phyloP scores from a whole-genome alignment of 208 protist species.

The Angomonas deanei region DNA sequence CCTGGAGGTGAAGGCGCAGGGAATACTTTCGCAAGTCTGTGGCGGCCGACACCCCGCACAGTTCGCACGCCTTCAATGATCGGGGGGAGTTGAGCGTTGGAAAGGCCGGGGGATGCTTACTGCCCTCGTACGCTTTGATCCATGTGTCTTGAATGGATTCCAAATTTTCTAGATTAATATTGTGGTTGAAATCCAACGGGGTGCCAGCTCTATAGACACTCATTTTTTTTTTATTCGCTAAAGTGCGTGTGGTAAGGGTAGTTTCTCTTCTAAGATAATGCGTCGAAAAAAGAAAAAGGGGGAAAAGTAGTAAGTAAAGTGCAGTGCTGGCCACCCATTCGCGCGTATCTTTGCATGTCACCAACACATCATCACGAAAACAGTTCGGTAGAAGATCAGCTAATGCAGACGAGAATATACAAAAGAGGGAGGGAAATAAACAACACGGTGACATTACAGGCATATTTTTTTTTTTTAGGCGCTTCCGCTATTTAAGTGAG shows the following conservation, averaged over 20 bases:
- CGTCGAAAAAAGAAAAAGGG: not conserved
- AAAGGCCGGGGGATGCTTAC: slow-evolving; percentile 21
- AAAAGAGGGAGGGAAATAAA: not conserved
- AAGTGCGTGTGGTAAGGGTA: not conserved
- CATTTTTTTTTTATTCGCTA: not conserved
- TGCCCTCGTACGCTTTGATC: slow-evolving; percentile 24
- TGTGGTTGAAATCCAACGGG: slow-evolving; percentile 1
- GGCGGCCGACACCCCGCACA: slow-evolving; percentile 17
- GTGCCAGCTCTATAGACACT: not conserved
- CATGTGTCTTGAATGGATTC: slow-evolving; percentile 55
- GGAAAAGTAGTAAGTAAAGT: not conserved
- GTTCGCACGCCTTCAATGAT: slow-evolving; percentile 38
- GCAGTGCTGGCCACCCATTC: too few species aligned
- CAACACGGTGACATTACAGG: not conserved
- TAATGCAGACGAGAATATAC: too few species aligned
- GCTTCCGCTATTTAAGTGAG: too few species aligned
- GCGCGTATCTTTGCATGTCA: too few species aligned
- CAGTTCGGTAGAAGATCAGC: too few species aligned
- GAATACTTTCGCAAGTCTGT: slow-evolving; percentile 36
- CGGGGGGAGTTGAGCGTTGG: slow-evolving; percentile 59
- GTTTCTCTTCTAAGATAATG: not conserved
- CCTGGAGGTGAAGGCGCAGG: slow-evolving; percentile 47
- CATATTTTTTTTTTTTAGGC: not conserved
- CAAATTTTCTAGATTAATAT: slow-evolving; percentile 41
- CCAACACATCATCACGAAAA: too few species aligned